phyloP scores from a whole-genome alignment of 2,329 filamentous ascomycete species.

The Penicillium sp. region DNA sequence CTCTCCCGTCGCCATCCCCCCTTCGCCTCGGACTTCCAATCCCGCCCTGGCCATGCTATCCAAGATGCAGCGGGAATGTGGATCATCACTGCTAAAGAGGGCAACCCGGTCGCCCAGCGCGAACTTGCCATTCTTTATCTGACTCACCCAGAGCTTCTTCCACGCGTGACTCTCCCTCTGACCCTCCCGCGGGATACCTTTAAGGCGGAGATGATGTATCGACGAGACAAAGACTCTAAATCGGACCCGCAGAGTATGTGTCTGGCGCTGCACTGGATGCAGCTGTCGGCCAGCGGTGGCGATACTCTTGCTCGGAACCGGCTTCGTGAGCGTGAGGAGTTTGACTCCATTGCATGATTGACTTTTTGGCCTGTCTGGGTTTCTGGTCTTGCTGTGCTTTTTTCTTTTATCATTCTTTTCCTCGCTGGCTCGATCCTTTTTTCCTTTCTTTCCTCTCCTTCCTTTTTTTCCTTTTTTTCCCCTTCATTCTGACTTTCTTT shows the following conservation, averaged over 20 bases:
- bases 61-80: constrained; percentile 80
- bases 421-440: constrained; percentile 12
- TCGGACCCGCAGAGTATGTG: constrained; percentile 86
- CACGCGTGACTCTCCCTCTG: constrained; percentile 70
- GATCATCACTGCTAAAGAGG: constrained; percentile 88
- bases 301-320: constrained; percentile 77
- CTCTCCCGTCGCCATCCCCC: constrained; percentile 33
- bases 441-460: background rate
- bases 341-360: constrained; percentile 49
- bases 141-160: constrained; percentile 76
- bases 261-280: constrained; percentile 95
- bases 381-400: constrained; percentile 7
- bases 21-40: constrained; percentile 24
- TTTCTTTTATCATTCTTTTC: constrained; percentile 26
- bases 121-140: constrained; percentile 91
- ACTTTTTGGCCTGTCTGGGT: background rate
- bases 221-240: constrained; percentile 53
- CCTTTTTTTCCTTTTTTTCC: background rate
- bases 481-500: constrained; percentile 1
- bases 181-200: constrained; percentile 81
- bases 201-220: constrained; percentile 72
- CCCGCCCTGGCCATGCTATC: constrained; percentile 31
- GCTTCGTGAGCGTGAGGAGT: constrained; percentile 61
- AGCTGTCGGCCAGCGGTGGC: constrained; percentile 72
- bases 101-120: constrained; percentile 75